Evolutionary conservation across 768 basidiomycete genomes (phyloP).

Genomic region (Boletus rubroflammeus): DNA sequence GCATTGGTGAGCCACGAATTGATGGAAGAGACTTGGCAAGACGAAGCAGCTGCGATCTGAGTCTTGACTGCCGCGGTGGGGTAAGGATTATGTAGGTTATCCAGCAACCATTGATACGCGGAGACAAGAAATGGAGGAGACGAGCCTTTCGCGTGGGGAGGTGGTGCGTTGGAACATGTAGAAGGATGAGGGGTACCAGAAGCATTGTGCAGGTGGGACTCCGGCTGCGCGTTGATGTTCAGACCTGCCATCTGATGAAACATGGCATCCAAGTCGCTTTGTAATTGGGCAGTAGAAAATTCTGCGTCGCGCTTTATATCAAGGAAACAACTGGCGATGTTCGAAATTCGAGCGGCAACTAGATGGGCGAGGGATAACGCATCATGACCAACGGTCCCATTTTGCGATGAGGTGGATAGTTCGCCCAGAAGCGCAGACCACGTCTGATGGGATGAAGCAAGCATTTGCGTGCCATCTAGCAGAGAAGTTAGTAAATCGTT

Average conservation of each 20-base stretch:
- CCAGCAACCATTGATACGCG: constrained; percentile 41
- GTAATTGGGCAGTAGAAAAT: not conserved
- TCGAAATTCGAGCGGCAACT: constrained; percentile 2
- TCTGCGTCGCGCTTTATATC: constrained; percentile 5
- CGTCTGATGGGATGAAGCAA: not conserved
- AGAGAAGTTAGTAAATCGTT: no score
- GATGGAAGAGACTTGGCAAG: constrained; percentile 28
- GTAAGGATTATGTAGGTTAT: constrained; percentile 51
- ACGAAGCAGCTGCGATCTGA: constrained; percentile 17
- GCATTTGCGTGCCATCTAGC: no score
- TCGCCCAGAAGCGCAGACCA: no score
- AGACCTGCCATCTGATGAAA: not conserved
- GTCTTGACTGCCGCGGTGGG: constrained; percentile 34
- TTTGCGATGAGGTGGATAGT: no score
- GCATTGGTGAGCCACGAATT: constrained; percentile 47
- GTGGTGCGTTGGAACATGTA: not conserved
- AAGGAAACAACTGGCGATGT: constrained; percentile 1
- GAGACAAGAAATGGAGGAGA: constrained; percentile 1
- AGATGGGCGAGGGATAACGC: not conserved
- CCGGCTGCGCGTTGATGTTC: not conserved
- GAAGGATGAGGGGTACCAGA: no score
- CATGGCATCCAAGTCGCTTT: constrained; percentile 6
- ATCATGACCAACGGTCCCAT: not conserved
- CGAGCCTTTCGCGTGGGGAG: not conserved
- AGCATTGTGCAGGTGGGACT: not conserved